Evolutionary conservation across 2,329 filamentous ascomycete genomes (phyloP).

Genomic region (Fusarium nurragi): DNA sequence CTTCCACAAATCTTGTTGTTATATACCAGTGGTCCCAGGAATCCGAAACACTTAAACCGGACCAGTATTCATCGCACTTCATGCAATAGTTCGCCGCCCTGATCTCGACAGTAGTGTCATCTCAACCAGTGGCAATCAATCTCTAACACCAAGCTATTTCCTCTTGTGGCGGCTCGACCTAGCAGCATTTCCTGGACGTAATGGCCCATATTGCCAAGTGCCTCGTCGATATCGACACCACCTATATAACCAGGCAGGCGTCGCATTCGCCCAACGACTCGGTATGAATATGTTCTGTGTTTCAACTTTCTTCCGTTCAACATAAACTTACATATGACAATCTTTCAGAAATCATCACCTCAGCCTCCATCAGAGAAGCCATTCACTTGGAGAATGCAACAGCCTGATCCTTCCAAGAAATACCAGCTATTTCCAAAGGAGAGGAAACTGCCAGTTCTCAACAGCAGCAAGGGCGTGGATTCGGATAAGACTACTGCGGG

Average conservation of each 20-base stretch:
- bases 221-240: constrained; percentile 60
- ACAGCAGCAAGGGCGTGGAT: constrained; percentile 59
- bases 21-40: constrained; percentile 43
- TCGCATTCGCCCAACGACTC: constrained; percentile 57
- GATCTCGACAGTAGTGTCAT: constrained; percentile 37
- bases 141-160: constrained; percentile 41
- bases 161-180: constrained; percentile 32
- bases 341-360: constrained; percentile 40
- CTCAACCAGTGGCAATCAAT: constrained; percentile 35
- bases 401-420: constrained; percentile 61
- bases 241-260: constrained; percentile 62
- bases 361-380: constrained; percentile 57
- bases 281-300: constrained; percentile 48
- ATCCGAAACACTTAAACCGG: constrained; percentile 43
- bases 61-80: constrained; percentile 31
- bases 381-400: constrained; percentile 68
- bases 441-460: constrained; percentile 55
- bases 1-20: constrained; percentile 40
- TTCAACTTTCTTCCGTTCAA: constrained; percentile 7
- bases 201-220: constrained; percentile 73
- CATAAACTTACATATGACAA: constrained; percentile 28
- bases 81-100: constrained; percentile 36
- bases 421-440: constrained; percentile 70
- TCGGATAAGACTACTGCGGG: constrained; percentile 60
- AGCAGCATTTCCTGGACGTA: constrained; percentile 43